These are phyloP conservation scores for Botryotinia calthae DNA, from an alignment of 2,329 filamentous ascomycete species.

Conservation along the genomic window DNA sequence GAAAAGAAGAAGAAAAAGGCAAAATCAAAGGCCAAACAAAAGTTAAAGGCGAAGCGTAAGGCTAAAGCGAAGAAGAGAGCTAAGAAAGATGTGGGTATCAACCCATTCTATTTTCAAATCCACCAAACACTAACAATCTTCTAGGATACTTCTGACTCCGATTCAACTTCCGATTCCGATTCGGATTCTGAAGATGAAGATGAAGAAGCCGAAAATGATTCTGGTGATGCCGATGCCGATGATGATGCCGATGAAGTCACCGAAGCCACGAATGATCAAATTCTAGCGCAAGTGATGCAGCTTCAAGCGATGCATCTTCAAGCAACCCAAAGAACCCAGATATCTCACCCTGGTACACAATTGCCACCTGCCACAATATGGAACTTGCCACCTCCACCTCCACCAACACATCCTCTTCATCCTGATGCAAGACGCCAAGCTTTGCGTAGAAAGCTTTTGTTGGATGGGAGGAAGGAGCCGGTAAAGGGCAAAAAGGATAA, in stretches of 20 bases:
- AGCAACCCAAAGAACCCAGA: slow-evolving; percentile 13
- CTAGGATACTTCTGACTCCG: slow-evolving; percentile 34
- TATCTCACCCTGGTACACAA: slow-evolving; percentile 22
- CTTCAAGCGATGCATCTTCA: slow-evolving; percentile 33
- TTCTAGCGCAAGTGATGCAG: slow-evolving; percentile 33
- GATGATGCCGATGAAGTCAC: slow-evolving; percentile 22
- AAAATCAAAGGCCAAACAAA: slow-evolving; percentile 40
- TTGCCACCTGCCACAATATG: slow-evolving; percentile 2
- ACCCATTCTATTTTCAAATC: slow-evolving; percentile 6
- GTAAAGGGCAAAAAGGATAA: slow-evolving; percentile 44
- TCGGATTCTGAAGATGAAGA: slow-evolving; percentile 33
- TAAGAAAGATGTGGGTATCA: slow-evolving; percentile 36
- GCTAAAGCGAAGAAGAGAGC: slow-evolving; percentile 43
- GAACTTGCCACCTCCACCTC: slow-evolving; percentile 17
- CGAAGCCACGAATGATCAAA: slow-evolving; percentile 23
- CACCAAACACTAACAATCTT: slow-evolving; percentile 21
- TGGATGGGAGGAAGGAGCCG: slow-evolving; percentile 32
- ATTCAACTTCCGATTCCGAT: slow-evolving; percentile 38
- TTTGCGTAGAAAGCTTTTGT: slow-evolving; percentile 29
- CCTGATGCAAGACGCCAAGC: slow-evolving; percentile 28
- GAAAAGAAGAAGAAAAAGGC: slow-evolving; percentile 40
- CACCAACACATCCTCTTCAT: slow-evolving; percentile 20
- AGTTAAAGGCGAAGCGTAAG: slow-evolving; percentile 39
- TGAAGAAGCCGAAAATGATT: slow-evolving; percentile 18
- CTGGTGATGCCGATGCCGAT: slow-evolving; percentile 15